A percentile compares a stretch with the other conserved stretches of the same genome.
Evolutionary conservation across 495 filamentous ascomycete species (phyloP).

Genomic region (Hamigera avellanea): DNA sequence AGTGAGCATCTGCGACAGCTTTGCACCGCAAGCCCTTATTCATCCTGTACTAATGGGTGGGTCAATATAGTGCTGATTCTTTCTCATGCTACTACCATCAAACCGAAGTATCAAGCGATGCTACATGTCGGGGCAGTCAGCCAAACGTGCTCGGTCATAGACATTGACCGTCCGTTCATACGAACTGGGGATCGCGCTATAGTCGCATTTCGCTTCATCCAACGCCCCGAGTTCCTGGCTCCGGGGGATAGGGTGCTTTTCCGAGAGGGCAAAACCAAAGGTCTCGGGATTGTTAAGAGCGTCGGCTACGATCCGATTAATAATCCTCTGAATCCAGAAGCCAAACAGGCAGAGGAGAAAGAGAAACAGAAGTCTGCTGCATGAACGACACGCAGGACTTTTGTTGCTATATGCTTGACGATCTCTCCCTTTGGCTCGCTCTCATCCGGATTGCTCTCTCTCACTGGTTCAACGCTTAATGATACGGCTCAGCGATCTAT

Average conservation of each 20-base stretch:
- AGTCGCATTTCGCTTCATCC: conserved; percentile 90
- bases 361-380: background rate
- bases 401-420: too few species aligned
- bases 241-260: conserved; percentile 86
- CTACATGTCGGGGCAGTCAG: conserved; percentile 91
- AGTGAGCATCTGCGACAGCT: conserved; percentile 4
- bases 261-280: conserved; percentile 90
- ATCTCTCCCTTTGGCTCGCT: too few species aligned
- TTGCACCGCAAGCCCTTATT: background rate
- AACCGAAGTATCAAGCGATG: conserved; percentile 97
- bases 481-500: too few species aligned
- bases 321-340: conserved; percentile 42
- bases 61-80: conserved; percentile 66
- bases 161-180: conserved; percentile 93
- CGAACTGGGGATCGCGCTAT: conserved; percentile 84
- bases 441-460: too few species aligned
- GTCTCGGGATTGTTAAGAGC: conserved; percentile 84
- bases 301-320: conserved; percentile 69
- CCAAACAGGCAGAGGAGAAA: conserved; percentile 11
- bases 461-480: too few species aligned
- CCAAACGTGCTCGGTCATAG: conserved; percentile 94
- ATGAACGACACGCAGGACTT: background rate
- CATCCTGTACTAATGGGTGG: background rate
- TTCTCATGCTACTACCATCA: conserved; percentile 96
- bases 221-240: conserved; percentile 87